Base-by-base conservation (phyloP, 2,329 filamentous ascomycete genomes). In the Alternaria metachromatica region DNA sequence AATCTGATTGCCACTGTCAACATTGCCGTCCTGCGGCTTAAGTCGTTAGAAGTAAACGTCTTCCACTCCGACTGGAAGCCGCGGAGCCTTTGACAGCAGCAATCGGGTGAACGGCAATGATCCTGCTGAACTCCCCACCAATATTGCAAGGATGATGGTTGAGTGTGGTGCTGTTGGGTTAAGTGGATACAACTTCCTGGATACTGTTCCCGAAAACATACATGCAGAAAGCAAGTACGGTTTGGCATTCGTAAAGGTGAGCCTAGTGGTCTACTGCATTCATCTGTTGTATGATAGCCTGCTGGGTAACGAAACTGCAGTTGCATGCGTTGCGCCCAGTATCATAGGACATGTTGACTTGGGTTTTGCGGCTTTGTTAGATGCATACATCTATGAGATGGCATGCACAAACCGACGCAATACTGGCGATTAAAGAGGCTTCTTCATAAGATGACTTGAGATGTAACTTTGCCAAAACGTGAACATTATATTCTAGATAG, bases 281-380 rank as follows among this genome's bases (percentile, higher is more conserved):
- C 69, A 72, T 72, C 26, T 70, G 67, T 44, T 70, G 58, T 13
- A 55, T 64, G 11, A 57, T 53, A 58, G 63, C 62, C 37, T 44
- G 48, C 43, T 45, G 48, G 18, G 58, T 65, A n/a, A 30, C 23
- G 26, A 70, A 68, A 5, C 44, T 33, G n/a, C 67, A 57, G 48
- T 57, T 46, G 51, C 65, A 71, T 10, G 51, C 61, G 21, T 70
- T 55, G 54, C 65, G 63, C 4, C 66, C 62, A 41, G 54, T 25
- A 25, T 61, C 54, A 54, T 57, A 43, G 43, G 57, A 63, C 53
- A 60, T 65, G 37, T 46, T 55, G 37, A 55, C 20, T 20, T 55
- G 33, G 11, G 1, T 44, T 43, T 43, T 55, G 21, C 23, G 41
- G 45, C 25, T 48, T 33, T 11, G 20, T 53, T 54, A 4, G 51